Conservation (phyloP, 805 yeast species). For the Vanderwaltozyma verrucispora region DNA sequence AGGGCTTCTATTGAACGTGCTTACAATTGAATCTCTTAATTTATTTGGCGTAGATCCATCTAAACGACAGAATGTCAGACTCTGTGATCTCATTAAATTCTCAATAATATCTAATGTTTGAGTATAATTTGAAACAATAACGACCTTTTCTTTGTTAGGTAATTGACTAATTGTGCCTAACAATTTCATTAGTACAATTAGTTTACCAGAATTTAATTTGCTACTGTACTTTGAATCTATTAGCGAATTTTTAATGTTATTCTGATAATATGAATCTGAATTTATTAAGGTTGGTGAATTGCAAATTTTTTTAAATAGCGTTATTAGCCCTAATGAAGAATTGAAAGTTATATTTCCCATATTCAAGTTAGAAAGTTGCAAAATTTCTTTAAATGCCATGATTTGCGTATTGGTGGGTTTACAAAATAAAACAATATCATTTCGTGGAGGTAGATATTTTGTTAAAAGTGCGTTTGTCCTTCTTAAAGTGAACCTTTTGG, state of each 20-base stretch:
- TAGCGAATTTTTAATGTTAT: slow-evolving; percentile 4
- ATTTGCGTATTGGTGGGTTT: slow-evolving; percentile 61
- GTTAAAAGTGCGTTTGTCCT: slow-evolving; percentile 51
- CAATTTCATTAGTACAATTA: slow-evolving; percentile 47
- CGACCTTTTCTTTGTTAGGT: slow-evolving; percentile 57
- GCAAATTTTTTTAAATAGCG: slow-evolving; percentile 68
- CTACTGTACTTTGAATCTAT: slow-evolving; percentile 7
- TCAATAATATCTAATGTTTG: slow-evolving; percentile 76
- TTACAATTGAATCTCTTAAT: slow-evolving; percentile 55
- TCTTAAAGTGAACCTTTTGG: slow-evolving; percentile 61
- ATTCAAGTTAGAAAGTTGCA: slow-evolving; percentile 22
- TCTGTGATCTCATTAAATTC: slow-evolving; percentile 37
- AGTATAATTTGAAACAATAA: slow-evolving; percentile 79
- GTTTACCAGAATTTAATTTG: slow-evolving; percentile 47
- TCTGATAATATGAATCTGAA: slow-evolving; percentile 32
- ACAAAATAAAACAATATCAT: slow-evolving; percentile 69
- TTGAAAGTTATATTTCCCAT: slow-evolving; percentile 24
- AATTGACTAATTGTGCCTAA: slow-evolving; percentile 36
- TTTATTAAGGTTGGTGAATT: slow-evolving; percentile 62
- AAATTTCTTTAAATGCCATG: slow-evolving; percentile 41
- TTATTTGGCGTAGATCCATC: slow-evolving; percentile 79
- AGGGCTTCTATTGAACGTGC: slow-evolving; percentile 48
- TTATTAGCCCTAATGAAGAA: slow-evolving; percentile 56
- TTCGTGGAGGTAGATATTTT: slow-evolving; percentile 57
- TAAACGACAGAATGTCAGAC: slow-evolving; percentile 47